Evolutionary conservation across 495 filamentous ascomycete species (phyloP), one percentile per base, ranked within the genome.

Genomic region (Mytilinidion resinicola): DNA sequence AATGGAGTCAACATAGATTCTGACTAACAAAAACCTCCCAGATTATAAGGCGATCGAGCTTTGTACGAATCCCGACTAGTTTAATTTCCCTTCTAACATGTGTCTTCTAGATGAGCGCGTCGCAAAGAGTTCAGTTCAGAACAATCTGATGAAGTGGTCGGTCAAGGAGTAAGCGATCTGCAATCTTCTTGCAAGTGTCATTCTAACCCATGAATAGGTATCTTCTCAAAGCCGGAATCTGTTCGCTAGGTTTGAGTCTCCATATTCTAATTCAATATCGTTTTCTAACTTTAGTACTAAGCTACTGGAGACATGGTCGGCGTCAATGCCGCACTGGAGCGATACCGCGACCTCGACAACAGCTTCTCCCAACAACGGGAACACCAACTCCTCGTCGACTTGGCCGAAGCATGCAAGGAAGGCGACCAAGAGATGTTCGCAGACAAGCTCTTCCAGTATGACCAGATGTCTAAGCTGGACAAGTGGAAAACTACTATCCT

Each of bases 401-500:
- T 96, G 21, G 72, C 78, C 10, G 83, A 85, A 56, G 79, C 89
- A 10, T 76, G 92, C 44, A 84, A 91, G 53, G 72, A 76, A 12
- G 83, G 83, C 15, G 86, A 95, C 67, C 84, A 85, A 71, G 90
- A 95, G 56, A 76, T 72, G 36, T 97, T 93, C 62, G 83, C 84
- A 10, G 90, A 95, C 67, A 91, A 90, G 74, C 76, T 96, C 51
- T 92, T 86, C 74, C 82, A 88, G 63, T 96, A 77, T 67, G 88
- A 96, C 72, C 88, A 91, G 76, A 78, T 95, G 76, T 91, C 86
- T 74, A 89, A 90, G 75, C 74, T 96, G 66, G 90, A 95, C 68
- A 90, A 91, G 77, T 96, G 92, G 91, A 92, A 95, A 85, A 95
- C 87, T 55, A 90, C 86, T 38, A 79, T 96, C 38, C 73, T 96